These are phyloP conservation scores for Phytophthora nicotianae DNA, from an alignment of 352 stramenopile species.

Conservation along the genomic window DNA sequence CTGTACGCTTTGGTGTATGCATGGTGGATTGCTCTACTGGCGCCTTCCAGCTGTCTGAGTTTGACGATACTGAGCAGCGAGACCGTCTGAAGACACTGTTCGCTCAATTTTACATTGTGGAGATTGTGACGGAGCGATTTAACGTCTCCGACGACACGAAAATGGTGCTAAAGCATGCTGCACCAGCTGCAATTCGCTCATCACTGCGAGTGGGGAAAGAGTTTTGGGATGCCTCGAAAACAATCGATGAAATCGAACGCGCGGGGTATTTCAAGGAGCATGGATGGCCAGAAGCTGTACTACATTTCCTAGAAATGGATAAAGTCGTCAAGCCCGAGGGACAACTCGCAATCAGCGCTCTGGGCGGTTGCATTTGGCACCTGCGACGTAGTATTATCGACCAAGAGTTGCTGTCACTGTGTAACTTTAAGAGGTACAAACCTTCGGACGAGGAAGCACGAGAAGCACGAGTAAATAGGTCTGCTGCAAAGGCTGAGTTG, in stretches of 20 bases:
- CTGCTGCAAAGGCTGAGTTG: slow-evolving; percentile 51
- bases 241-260: slow-evolving; percentile 90
- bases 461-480: slow-evolving; percentile 28
- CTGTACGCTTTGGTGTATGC: slow-evolving; percentile 92
- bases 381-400: slow-evolving; percentile 83
- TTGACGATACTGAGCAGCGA: slow-evolving; percentile 96
- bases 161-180: slow-evolving; percentile 76
- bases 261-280: slow-evolving; percentile 89
- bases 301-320: slow-evolving; percentile 71
- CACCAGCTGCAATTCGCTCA: slow-evolving; percentile 61
- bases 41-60: slow-evolving; percentile 95
- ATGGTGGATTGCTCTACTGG: slow-evolving; percentile 95
- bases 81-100: slow-evolving; percentile 97
- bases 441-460: slow-evolving; percentile 71
- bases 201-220: slow-evolving; percentile 71
- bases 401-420: slow-evolving; percentile 77
- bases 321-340: slow-evolving; percentile 67
- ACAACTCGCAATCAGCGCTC: slow-evolving; percentile 66
- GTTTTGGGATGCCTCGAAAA: slow-evolving; percentile 92
- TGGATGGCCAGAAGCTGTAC: slow-evolving; percentile 64
- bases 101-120: slow-evolving; percentile 83
- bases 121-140: slow-evolving; percentile 83
- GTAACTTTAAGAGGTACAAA: slow-evolving; percentile 82
- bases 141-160: slow-evolving; percentile 71
- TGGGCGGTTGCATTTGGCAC: slow-evolving; percentile 84